Conservation (phyloP, 768 basidiomycete genomes). For the Lactarius vividus region DNA sequence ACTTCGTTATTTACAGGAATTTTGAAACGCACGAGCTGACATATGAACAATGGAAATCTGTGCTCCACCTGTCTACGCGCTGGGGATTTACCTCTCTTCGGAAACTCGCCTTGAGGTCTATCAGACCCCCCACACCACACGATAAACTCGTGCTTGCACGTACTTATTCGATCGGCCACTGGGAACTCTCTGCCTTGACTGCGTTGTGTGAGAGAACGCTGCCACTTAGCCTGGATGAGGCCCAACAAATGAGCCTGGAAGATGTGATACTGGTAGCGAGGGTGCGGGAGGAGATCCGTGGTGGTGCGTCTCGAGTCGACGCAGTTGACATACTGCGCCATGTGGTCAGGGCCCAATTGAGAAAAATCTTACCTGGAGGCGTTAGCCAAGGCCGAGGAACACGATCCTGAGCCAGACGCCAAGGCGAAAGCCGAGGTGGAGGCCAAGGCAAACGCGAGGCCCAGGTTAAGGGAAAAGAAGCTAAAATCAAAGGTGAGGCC, state of each 20-base stretch:
- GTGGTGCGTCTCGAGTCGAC: background rate
- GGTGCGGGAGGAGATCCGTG: slow-evolving; percentile 22
- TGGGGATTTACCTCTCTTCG: slow-evolving; percentile 35
- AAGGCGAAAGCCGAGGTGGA: background rate
- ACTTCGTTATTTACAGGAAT: background rate
- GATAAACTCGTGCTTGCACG: slow-evolving; percentile 16
- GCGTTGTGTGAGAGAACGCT: slow-evolving; percentile 11
- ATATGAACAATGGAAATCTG: slow-evolving; percentile 33
- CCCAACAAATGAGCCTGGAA: slow-evolving; percentile 6
- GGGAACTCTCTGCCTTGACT: slow-evolving; percentile 14
- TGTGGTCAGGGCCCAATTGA: too few relatives aligned
- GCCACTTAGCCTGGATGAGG: slow-evolving; percentile 15
- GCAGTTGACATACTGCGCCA: background rate
- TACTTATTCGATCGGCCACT: slow-evolving; percentile 8
- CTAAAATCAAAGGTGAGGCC: too few relatives aligned
- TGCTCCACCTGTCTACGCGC: slow-evolving; percentile 31
- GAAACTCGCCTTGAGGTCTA: background rate
- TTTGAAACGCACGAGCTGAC: slow-evolving; percentile 9
- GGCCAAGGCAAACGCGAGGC: too few relatives aligned
- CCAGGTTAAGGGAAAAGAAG: too few relatives aligned
- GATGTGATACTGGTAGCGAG: slow-evolving; percentile 16
- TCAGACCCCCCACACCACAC: slow-evolving; percentile 12
- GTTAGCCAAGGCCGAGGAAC: background rate
- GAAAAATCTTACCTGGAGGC: too few relatives aligned
- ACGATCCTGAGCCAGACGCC: too few relatives aligned